A percentile compares a stretch with the other conserved stretches of the same genome.
Evolutionary conservation across 73 alveolate genomes (phyloP).

Genomic region (Stentor roeselii): DNA sequence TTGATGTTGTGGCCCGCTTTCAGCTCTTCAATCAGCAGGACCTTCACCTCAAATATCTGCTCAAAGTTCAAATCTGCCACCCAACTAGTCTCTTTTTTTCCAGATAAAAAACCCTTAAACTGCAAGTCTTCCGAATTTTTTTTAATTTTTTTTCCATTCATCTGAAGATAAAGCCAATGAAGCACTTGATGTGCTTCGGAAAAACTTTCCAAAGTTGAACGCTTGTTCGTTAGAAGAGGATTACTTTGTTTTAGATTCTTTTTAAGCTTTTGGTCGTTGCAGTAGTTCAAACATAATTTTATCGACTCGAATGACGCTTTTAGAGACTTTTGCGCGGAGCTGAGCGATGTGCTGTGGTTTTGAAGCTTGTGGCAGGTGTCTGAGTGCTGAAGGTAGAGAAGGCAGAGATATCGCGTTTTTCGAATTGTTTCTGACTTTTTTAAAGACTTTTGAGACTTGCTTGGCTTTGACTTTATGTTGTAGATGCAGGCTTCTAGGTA

Average conservation of each 20-base stretch:
- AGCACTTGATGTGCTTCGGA: not conserved
- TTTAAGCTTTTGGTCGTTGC: not conserved
- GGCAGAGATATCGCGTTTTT: not conserved
- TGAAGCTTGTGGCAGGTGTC: not conserved
- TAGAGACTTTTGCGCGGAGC: not conserved
- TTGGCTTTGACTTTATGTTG: slow-evolving; percentile 22
- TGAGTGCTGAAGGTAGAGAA: not conserved
- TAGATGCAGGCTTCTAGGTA: slow-evolving; percentile 71
- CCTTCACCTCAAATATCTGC: not conserved
- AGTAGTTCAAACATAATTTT: not conserved
- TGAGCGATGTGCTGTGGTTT: not conserved
- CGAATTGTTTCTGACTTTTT: not conserved
- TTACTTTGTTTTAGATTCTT: not conserved
- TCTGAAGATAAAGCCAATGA: not conserved
- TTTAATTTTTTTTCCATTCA: not conserved
- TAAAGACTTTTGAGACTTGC: not conserved
- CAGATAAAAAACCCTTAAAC: not conserved
- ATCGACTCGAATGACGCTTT: not conserved
- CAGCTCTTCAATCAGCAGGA: not conserved
- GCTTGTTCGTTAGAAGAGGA: not conserved
- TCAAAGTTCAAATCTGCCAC: not conserved
- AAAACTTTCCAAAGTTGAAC: not conserved
- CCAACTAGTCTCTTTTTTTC: not conserved
- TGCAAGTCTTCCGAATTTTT: not conserved
- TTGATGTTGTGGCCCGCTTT: not conserved